Conservation (phyloP, 257 asterid genomes). For the Solanum ossicruentum region DNA sequence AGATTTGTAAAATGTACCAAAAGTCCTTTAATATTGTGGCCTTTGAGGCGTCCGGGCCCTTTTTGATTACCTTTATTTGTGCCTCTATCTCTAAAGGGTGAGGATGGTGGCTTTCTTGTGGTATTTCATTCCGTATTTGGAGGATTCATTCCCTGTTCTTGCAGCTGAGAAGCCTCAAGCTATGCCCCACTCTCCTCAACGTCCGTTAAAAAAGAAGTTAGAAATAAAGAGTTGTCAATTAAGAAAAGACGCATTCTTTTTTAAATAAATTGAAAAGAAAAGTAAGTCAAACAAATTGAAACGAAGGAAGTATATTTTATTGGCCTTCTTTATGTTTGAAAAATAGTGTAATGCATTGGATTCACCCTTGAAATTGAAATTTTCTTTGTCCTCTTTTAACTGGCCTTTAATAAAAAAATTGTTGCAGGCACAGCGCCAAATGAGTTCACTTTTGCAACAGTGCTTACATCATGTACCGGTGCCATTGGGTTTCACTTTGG, state of each 20-base stretch:
- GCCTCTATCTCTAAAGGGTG: background rate
- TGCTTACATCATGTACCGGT: constrained; percentile 46
- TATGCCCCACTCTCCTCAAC: background rate
- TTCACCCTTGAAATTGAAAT: background rate
- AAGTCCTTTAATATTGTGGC: background rate
- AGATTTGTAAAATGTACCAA: background rate
- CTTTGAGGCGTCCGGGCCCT: background rate
- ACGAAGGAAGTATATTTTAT: background rate
- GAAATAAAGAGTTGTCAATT: background rate
- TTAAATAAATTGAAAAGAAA: background rate
- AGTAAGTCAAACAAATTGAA: background rate
- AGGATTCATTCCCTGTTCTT: background rate
- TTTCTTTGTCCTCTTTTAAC: background rate
- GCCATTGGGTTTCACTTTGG: constrained; percentile 28
- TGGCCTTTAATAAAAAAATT: background rate
- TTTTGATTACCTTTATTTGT: background rate
- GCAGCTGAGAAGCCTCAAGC: background rate
- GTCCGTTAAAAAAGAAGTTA: background rate
- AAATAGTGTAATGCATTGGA: background rate
- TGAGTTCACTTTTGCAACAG: constrained; percentile 75
- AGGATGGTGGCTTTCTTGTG: background rate
- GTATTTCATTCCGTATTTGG: background rate
- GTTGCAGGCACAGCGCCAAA: constrained; percentile 63
- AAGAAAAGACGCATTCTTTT: background rate
- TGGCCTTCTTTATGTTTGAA: background rate